Evolutionary conservation across 2,329 filamentous ascomycete species (phyloP), one percentile per base, ranked within the genome.

Genomic region (Aspergillus sp.): DNA sequence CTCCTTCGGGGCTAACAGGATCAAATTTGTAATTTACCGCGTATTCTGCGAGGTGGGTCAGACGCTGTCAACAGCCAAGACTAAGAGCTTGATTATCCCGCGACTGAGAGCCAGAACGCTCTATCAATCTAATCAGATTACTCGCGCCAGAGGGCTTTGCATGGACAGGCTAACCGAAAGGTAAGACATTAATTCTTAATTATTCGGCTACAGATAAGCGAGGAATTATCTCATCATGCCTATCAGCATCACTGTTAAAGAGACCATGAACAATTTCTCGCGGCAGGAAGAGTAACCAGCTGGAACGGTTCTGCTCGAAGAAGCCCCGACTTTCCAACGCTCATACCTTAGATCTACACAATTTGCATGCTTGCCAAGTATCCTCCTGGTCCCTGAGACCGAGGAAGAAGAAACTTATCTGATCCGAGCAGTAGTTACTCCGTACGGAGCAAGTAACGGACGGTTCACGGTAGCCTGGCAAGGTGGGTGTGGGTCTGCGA

Each of bases 41-140:
- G 5, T 42, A n/a, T 42, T n/a, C 14, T n/a, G 14, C 36, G n/a
- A 7, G 14, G 36, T 42, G 36, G 36, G 16, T 14, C 36, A n/a
- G 14, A 16, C 14, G 36, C 36, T n/a, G 36, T 42, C 36, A 16
- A n/a, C 1, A 29, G 26, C 9, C 6, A 9, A 29, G 1, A 29
- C 26, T 29, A 29, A 29, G 26, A 42, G 4, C 36, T 39, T 39
- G 36, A 39, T 46, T 18, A 3, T 56, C 18, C 18, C 39, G 36
- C n/a, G 22, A 49, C 6, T 20, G 22, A n/a, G 26, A 42, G 49
- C 49, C 31, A 58, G 55, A 49, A 6, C 16, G 0, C 56, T 24
- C 49, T 57, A 67, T 67, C 58, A 66, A 67, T 68, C 64, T 63
- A 58, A 63, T 61, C 55, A 55, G 57, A 60, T 53, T 6, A 42